Evolutionary conservation across 495 filamentous ascomycete species (phyloP).

Genomic region (Penicillium longicatenatum): DNA sequence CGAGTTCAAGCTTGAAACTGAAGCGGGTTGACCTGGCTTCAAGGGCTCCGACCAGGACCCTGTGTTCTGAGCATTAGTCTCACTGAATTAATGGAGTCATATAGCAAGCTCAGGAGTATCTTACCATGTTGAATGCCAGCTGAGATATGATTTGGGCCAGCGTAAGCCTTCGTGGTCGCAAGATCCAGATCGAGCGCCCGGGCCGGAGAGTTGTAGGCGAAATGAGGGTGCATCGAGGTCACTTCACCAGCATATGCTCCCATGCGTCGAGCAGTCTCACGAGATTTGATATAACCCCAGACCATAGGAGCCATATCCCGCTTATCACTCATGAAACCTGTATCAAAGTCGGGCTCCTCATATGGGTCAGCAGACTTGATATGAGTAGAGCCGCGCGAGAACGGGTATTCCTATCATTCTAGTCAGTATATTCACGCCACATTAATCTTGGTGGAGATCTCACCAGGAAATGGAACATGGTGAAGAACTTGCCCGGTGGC

Average conservation of each 20-base stretch:
- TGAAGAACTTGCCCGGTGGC: constrained; percentile 80
- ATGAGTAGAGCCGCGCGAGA: constrained; percentile 73
- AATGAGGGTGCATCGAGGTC: constrained; percentile 62
- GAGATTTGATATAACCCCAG: constrained; percentile 85
- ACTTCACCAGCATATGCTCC: constrained; percentile 78
- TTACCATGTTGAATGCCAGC: constrained; percentile 67
- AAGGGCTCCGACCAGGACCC: constrained; percentile 48
- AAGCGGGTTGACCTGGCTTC: constrained; percentile 49
- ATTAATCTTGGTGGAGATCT: background rate
- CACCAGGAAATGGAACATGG: constrained; percentile 82
- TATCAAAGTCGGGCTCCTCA: constrained; percentile 75
- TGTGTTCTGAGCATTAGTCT: constrained; percentile 6
- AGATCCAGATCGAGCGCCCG: constrained; percentile 73
- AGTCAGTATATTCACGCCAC: background rate
- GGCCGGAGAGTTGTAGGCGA: constrained; percentile 66
- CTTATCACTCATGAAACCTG: constrained; percentile 85
- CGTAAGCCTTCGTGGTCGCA: constrained; percentile 72
- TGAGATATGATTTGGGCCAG: constrained; percentile 69
- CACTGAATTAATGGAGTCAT: background rate
- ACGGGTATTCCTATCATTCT: constrained; percentile 62
- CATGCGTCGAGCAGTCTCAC: constrained; percentile 79
- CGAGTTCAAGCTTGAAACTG: constrained; percentile 49
- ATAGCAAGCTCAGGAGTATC: background rate
- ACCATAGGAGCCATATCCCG: constrained; percentile 83
- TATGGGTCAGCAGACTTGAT: constrained; percentile 73